A percentile compares a stretch with the other conserved stretches of the same genome.
Evolutionary conservation across 306 rosid species (phyloP).

Genomic region (Acacia crassicarpa): DNA sequence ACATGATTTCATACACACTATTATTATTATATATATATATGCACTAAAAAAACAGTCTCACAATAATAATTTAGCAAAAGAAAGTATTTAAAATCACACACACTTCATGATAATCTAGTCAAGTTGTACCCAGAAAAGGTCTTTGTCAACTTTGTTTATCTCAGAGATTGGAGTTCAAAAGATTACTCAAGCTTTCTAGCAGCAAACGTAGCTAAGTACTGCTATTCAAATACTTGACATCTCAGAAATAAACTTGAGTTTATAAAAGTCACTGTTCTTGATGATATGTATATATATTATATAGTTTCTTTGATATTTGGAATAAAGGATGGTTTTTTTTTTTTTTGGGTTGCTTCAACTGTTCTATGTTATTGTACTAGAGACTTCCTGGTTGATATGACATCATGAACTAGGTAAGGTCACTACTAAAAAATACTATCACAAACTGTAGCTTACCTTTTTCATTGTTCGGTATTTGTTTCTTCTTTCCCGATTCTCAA

Average conservation of each 20-base stretch:
- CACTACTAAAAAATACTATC: background rate
- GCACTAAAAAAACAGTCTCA: background rate
- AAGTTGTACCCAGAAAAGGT: slow-evolving; percentile 9
- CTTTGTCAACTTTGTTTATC: slow-evolving; percentile 14
- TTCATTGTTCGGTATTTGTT: slow-evolving; percentile 33
- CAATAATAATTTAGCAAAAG: background rate
- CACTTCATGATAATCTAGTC: background rate
- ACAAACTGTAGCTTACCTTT: slow-evolving; percentile 18
- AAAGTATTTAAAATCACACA: background rate
- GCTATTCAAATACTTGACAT: background rate
- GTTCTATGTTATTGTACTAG: slow-evolving; percentile 9
- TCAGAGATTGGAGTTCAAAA: background rate
- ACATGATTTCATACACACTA: slow-evolving; percentile 11
- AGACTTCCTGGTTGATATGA: slow-evolving; percentile 31
- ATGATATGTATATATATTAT: background rate
- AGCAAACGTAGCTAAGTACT: background rate
- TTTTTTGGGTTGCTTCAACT: background rate
- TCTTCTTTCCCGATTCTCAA: slow-evolving; percentile 18
- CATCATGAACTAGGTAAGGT: slow-evolving; percentile 37
- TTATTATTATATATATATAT: background rate
- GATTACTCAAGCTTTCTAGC: background rate
- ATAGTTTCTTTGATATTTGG: background rate
- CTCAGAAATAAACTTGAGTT: slow-evolving; percentile 15
- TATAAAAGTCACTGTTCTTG: background rate
- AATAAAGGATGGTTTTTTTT: background rate